Evolutionary conservation across 2,329 filamentous ascomycete genomes (phyloP).

Genomic region (Aphanocladium album): DNA sequence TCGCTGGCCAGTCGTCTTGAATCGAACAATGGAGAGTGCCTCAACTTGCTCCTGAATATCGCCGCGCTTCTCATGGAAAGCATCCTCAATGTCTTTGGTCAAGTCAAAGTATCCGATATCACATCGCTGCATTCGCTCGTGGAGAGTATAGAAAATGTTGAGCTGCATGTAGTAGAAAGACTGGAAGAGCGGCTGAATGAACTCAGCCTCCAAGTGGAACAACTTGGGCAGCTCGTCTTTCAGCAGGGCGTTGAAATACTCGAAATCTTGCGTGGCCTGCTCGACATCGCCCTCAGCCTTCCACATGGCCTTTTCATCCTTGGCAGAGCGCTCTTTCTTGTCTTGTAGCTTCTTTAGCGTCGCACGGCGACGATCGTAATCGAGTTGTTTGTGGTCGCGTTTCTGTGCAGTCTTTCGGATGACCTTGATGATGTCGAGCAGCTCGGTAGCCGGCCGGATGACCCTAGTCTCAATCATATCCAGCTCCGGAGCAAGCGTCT

Average conservation of each 20-base stretch:
- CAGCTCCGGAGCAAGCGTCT: slow-evolving; percentile 81
- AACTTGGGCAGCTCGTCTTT: slow-evolving; percentile 94
- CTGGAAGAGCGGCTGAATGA: slow-evolving; percentile 95
- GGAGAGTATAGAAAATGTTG: slow-evolving; percentile 97
- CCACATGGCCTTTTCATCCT: slow-evolving; percentile 97
- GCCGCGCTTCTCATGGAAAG: slow-evolving; percentile 82
- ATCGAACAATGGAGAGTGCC: slow-evolving; percentile 77
- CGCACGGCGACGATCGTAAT: slow-evolving; percentile 83
- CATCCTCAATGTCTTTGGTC: slow-evolving; percentile 83
- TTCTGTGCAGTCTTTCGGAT: slow-evolving; percentile 86
- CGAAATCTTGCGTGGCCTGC: slow-evolving; percentile 88
- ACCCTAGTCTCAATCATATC: slow-evolving; percentile 96
- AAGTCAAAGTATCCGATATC: slow-evolving; percentile 98
- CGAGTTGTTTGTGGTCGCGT: slow-evolving; percentile 94
- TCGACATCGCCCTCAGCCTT: slow-evolving; percentile 91
- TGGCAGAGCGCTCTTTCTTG: slow-evolving; percentile 92
- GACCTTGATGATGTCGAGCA: slow-evolving; percentile 90
- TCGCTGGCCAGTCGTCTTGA: slow-evolving; percentile 77
- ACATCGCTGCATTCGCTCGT: slow-evolving; percentile 95
- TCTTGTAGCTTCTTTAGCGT: slow-evolving; percentile 91
- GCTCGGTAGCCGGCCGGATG: slow-evolving; percentile 86
- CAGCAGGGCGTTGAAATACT: slow-evolving; percentile 95
- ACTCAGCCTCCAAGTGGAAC: slow-evolving; percentile 83
- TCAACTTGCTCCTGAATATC: slow-evolving; percentile 84
- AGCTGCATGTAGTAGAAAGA: slow-evolving; percentile 99